Base-by-base conservation (phyloP, 1,284 basidiomycete genomes). In the Malassezia slooffiae region DNA sequence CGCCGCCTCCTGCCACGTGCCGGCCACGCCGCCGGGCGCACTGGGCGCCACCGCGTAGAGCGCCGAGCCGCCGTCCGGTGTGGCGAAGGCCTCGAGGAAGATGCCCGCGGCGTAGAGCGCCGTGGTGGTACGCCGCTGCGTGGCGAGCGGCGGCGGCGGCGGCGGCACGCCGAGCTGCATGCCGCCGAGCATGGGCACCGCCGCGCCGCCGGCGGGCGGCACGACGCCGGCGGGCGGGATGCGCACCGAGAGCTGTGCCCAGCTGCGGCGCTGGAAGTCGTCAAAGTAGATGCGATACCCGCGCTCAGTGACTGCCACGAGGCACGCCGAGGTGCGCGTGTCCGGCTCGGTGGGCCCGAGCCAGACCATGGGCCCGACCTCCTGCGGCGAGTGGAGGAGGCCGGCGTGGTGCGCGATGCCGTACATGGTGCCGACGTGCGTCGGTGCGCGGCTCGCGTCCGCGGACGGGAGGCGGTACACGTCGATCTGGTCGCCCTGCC, bases 231-330 rank as follows among this genome's bases (percentile, higher is more conserved):
- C 46, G 1, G 49, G 49, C 9, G 49, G 49, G 23, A 35, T 32
- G n/a, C 49, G 39, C 17, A 51, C 39, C 22, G 38, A 35, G 19
- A 51, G 44, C 29, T 41, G 49, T 16, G 49, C 43, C 49, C 49
- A 51, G 19, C 37, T 47, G 16, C 57, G 47, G 28, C 58, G 55
- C 32, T 60, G 56, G 44, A 59, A 59, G 40, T 60, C 58, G 43
- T 60, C 56, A 30, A 67, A 54, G 44, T 64, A 69, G 43, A 67
- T 59, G 19, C 66, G 54, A 35, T 62, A 58, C 41, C 66, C 66
- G 10, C 55, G 56, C 28, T 58, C 59, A 19, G 66, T 69, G 39
- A 67, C 58, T 1, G 66, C 66, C 11, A 69, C 55, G 15, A 69
- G 47, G 29, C 58, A 44, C 17, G 56, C 57, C 16, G 47, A 55